Percentiles rank a stretch among this genome's conserved stretches.
These are phyloP conservation scores for Eucommia ulmoides DNA, from an alignment of 257 asterid species.

Conservation along the genomic window DNA sequence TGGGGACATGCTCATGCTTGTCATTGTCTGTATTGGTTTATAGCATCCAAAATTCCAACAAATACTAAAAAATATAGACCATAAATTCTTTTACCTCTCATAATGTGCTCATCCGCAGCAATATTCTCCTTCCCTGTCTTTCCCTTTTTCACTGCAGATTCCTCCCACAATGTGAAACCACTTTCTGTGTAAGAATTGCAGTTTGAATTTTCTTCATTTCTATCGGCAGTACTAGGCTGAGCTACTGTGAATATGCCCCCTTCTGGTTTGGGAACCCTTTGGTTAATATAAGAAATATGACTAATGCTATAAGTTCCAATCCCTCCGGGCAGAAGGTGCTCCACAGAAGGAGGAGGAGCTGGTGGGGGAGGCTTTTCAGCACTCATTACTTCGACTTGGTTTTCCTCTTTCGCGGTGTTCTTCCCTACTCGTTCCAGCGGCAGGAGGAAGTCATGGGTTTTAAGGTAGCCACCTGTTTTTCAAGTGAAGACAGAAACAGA, in stretches of 20 bases:
- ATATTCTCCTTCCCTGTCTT: conserved; percentile 99
- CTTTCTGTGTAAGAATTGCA: conserved; percentile 62
- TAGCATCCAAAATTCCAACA: too few species aligned
- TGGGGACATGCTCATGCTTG: too few species aligned
- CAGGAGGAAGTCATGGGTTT: conserved; percentile 88
- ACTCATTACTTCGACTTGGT: conserved; percentile 23
- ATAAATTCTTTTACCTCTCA: conserved; percentile 47
- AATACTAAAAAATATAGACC: background rate
- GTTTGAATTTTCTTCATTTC: conserved; percentile 52
- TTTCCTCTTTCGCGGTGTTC: conserved; percentile 36
- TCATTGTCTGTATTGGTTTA: too few species aligned
- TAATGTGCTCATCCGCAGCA: conserved; percentile 32
- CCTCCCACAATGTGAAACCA: conserved; percentile 83
- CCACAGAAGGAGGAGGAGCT: conserved; percentile 31
- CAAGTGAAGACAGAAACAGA: conserved; percentile 2
- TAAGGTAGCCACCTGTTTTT: conserved; percentile 44
- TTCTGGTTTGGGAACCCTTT: conserved; percentile 41
- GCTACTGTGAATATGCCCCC: conserved; percentile 26
- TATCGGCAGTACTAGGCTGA: conserved; percentile 45
- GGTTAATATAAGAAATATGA: conserved; percentile 44
- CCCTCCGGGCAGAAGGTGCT: conserved; percentile 76
- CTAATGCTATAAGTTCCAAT: conserved; percentile 55
- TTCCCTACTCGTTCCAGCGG: conserved; percentile 66
- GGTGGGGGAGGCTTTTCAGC: conserved; percentile 38
- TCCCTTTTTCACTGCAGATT: conserved; percentile 71